A percentile compares a stretch with the other conserved stretches of the same genome.
Conservation (phyloP, 495 filamentous ascomycete species). For the Tetracladium marchalianum region DNA sequence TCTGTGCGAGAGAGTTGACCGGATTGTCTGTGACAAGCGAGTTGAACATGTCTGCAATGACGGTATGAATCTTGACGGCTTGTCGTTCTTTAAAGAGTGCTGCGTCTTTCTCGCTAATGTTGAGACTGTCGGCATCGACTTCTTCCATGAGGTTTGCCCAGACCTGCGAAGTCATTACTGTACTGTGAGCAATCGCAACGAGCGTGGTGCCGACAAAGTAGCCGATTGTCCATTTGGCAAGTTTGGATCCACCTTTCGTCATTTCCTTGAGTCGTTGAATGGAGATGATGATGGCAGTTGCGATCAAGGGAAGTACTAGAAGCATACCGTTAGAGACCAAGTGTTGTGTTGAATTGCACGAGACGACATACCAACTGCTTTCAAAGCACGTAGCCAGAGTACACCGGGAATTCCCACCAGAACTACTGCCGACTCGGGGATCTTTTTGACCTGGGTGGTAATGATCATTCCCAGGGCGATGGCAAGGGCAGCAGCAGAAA, state of each 20-base stretch:
- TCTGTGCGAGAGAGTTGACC: conserved; percentile 21
- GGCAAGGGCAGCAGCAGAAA: conserved; percentile 19
- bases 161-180: conserved; percentile 19
- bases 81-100: conserved; percentile 6
- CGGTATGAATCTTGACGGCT: conserved; percentile 13
- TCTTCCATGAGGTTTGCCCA: conserved; percentile 20
- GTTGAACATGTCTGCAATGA: conserved; percentile 23
- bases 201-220: conserved; percentile 25
- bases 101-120: conserved; percentile 6
- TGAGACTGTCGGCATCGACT: background rate
- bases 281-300: conserved; percentile 23
- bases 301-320: conserved; percentile 23
- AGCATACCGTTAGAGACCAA: background rate
- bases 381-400: conserved; percentile 24
- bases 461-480: conserved; percentile 23
- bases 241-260: conserved; percentile 13
- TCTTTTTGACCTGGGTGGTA: conserved; percentile 12
- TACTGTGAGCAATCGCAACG: conserved; percentile 21
- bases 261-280: conserved; percentile 19
- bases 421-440: conserved; percentile 15
- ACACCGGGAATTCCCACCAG: conserved; percentile 20
- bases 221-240: conserved; percentile 19
- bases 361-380: conserved; percentile 18
- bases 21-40: conserved; percentile 24
- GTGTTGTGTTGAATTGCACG: background rate